Evolutionary conservation across 2,329 filamentous ascomycete species (phyloP).

Genomic region (Gyromitra esculenta): DNA sequence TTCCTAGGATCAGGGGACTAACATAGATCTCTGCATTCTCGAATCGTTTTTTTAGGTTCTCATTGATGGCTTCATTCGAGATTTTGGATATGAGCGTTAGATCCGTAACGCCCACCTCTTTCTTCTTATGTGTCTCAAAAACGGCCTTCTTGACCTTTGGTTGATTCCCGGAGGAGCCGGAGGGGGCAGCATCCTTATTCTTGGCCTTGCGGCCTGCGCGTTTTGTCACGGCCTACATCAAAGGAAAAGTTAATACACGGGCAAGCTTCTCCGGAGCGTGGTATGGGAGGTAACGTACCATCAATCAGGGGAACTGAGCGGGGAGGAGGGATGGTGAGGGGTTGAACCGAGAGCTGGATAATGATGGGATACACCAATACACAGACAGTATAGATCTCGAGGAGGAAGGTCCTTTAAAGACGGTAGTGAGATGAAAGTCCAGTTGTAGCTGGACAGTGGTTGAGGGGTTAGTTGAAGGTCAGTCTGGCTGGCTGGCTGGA

Average conservation of each 20-base stretch:
- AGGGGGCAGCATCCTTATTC: constrained; percentile 63
- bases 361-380: constrained; percentile 17
- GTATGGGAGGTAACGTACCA: constrained; percentile 23
- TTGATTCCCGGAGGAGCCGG: constrained; percentile 63
- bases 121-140: constrained; percentile 97
- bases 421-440: constrained; percentile 1
- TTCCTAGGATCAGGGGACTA: constrained; percentile 58
- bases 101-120: constrained; percentile 98
- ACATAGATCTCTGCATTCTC: constrained; percentile 96
- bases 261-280: constrained; percentile 11
- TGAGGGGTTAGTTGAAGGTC: constrained; percentile 15
- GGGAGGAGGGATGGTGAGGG: constrained; percentile 25
- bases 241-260: constrained; percentile 9
- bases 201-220: constrained; percentile 67
- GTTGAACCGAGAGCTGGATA: constrained; percentile 24
- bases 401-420: constrained; percentile 13
- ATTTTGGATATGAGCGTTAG: constrained; percentile 98
- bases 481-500: not conserved
- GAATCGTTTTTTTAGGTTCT: constrained; percentile 97
- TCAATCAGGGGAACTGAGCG: constrained; percentile 44
- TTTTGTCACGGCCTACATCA: constrained; percentile 66
- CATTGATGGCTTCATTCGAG: constrained; percentile 98
- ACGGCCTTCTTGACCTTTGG: constrained; percentile 91
- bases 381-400: not conserved
- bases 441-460: constrained; percentile 25